These are phyloP conservation scores for Phaeophleospora eucalypticola DNA, from an alignment of 2,329 filamentous ascomycete species.

Conservation along the genomic window DNA sequence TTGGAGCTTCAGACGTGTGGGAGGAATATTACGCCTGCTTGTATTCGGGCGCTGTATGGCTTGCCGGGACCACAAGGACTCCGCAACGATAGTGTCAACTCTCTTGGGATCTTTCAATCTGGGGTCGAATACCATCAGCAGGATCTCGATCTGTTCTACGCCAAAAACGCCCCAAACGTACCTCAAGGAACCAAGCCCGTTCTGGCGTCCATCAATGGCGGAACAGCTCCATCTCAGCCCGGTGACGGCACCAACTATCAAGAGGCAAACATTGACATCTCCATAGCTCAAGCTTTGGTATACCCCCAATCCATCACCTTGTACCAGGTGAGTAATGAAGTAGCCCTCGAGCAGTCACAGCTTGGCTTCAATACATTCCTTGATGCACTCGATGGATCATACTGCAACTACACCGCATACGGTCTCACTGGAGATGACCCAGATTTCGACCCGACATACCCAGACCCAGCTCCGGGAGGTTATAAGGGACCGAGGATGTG, in stretches of 20 bases:
- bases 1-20: slow-evolving; percentile 44
- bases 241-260: slow-evolving; percentile 14
- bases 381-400: slow-evolving; percentile 49
- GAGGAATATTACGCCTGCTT: slow-evolving; percentile 53
- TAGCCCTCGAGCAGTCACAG: slow-evolving; percentile 33
- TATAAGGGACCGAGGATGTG: slow-evolving; percentile 46
- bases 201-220: slow-evolving; percentile 29
- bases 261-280: slow-evolving; percentile 46
- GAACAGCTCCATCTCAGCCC: slow-evolving; percentile 35
- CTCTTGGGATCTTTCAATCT: slow-evolving; percentile 49
- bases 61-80: slow-evolving; percentile 30
- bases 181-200: slow-evolving; percentile 28
- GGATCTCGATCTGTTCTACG: slow-evolving; percentile 30
- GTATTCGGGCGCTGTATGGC: slow-evolving; percentile 35
- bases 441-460: slow-evolving; percentile 48
- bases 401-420: slow-evolving; percentile 40
- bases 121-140: slow-evolving; percentile 42
- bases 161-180: slow-evolving; percentile 26
- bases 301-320: slow-evolving; percentile 50
- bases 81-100: slow-evolving; percentile 40
- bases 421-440: slow-evolving; percentile 12
- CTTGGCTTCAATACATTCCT: slow-evolving; percentile 42
- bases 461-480: slow-evolving; percentile 17
- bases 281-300: slow-evolving; percentile 48
- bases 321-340: slow-evolving; percentile 44